A percentile compares a stretch with the other conserved stretches of the same genome.
phyloP scores from a whole-genome alignment of 2,329 filamentous ascomycete species.

The Trichoderma oligosporum region DNA sequence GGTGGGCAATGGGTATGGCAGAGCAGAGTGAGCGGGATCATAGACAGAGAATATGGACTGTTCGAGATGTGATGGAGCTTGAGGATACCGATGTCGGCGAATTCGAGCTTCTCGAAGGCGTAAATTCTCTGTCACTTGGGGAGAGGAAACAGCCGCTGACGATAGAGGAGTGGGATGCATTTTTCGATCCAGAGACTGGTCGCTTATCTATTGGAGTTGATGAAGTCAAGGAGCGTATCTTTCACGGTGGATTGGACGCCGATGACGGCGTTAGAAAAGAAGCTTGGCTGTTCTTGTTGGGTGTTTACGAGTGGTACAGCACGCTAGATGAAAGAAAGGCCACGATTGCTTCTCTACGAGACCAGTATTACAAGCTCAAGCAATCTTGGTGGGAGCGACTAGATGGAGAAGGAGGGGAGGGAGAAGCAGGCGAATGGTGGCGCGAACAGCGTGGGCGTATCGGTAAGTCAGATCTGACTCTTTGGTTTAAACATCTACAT shows the following conservation, averaged over 20 bases:
- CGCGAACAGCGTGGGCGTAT: constrained; percentile 89
- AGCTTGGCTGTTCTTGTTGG: constrained; percentile 91
- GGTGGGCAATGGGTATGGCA: constrained; percentile 98
- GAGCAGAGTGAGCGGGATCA: constrained; percentile 91
- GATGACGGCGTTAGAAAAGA: constrained; percentile 94
- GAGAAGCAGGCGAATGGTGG: constrained; percentile 92
- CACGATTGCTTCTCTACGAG: constrained; percentile 76
- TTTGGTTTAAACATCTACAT: too few species aligned
- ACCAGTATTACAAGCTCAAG: constrained; percentile 93
- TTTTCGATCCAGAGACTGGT: constrained; percentile 75
- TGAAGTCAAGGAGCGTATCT: constrained; percentile 95
- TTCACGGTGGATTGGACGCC: constrained; percentile 84
- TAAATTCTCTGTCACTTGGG: constrained; percentile 66
- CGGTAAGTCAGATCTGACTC: constrained; percentile 56
- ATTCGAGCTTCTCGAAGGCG: constrained; percentile 88
- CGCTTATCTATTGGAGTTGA: constrained; percentile 75
- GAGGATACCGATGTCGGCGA: constrained; percentile 94
- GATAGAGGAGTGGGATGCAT: constrained; percentile 82
- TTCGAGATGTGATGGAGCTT: constrained; percentile 84
- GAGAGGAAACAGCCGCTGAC: constrained; percentile 76
- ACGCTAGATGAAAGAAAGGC: constrained; percentile 79
- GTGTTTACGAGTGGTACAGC: constrained; percentile 91
- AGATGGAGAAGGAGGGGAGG: constrained; percentile 73
- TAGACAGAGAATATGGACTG: constrained; percentile 86
- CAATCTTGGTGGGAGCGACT: constrained; percentile 95